A percentile compares a stretch with the other conserved stretches of the same genome.
Evolutionary conservation across 106 monocot species (phyloP).

Genomic region (Allium sativum): DNA sequence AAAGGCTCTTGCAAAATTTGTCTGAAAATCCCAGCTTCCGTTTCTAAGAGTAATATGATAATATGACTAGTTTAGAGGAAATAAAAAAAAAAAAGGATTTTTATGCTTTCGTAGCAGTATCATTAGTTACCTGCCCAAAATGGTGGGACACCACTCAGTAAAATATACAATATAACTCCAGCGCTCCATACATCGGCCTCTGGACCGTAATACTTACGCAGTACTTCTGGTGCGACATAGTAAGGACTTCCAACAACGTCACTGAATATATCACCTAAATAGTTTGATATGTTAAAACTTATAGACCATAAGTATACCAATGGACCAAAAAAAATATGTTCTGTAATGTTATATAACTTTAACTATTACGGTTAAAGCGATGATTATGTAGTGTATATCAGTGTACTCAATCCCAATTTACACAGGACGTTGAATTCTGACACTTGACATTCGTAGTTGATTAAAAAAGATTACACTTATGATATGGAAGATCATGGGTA

Average conservation of each 20-base stretch:
- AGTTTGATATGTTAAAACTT: background rate
- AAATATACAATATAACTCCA: constrained; percentile 27
- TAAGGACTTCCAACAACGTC: constrained; percentile 68
- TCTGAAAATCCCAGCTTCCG: constrained; percentile 60
- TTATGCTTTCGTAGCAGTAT: too few species aligned
- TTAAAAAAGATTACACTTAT: too few species aligned
- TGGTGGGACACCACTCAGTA: constrained; percentile 36
- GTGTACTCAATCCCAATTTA: too few species aligned
- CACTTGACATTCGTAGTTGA: too few species aligned
- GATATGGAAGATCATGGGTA: too few species aligned
- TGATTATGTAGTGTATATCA: too few species aligned
- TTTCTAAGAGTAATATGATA: constrained; percentile 29
- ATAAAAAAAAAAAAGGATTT: background rate
- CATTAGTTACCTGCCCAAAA: constrained; percentile 52
- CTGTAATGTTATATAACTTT: too few species aligned
- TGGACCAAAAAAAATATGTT: too few species aligned
- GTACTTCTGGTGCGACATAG: constrained; percentile 60
- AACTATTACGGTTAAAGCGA: too few species aligned
- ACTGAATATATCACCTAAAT: constrained; percentile 36
- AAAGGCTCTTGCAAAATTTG: constrained; percentile 48
- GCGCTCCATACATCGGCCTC: constrained; percentile 53
- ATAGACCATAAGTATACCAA: too few species aligned
- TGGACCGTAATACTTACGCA: constrained; percentile 43
- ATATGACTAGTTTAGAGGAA: background rate
- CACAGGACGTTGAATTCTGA: too few species aligned